Evolutionary conservation across 371 early-diverging fungal genomes (phyloP).

Genomic region (Capniomyces stellatus): DNA sequence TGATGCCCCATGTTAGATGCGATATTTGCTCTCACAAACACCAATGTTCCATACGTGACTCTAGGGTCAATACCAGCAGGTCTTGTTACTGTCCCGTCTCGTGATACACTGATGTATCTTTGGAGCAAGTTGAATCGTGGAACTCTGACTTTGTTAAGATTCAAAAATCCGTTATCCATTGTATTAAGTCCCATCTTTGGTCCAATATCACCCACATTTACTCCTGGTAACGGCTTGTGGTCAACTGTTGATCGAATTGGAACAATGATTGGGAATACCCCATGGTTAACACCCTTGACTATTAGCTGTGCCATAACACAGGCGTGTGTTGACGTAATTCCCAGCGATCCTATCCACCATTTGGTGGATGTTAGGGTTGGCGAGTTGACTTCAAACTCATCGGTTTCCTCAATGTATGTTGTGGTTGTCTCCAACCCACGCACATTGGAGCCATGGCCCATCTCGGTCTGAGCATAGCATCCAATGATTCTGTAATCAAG

Average conservation of each 20-base stretch:
- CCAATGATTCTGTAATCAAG: conserved; percentile 58
- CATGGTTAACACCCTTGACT: conserved; percentile 55
- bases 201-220: conserved; percentile 79
- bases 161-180: conserved; percentile 72
- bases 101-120: conserved; percentile 50
- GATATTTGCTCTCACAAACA: conserved; percentile 44
- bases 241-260: conserved; percentile 63
- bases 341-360: conserved; percentile 82
- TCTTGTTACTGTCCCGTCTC: conserved; percentile 42
- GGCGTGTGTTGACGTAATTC: conserved; percentile 52
- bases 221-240: conserved; percentile 58
- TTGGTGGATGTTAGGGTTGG: conserved; percentile 65
- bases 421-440: conserved; percentile 79
- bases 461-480: conserved; percentile 70
- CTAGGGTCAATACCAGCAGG: conserved; percentile 42
- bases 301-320: conserved; percentile 74
- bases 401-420: conserved; percentile 55
- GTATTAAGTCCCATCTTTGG: conserved; percentile 69
- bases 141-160: conserved; percentile 56
- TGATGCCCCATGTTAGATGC: conserved; percentile 26
- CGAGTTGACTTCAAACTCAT: conserved; percentile 70
- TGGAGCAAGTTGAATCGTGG: conserved; percentile 64
- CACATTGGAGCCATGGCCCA: conserved; percentile 66
- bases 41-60: conserved; percentile 62
- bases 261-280: conserved; percentile 72